Evolutionary conservation across 2,329 filamentous ascomycete species (phyloP).

Genomic region (Fusarium sublunatum): DNA sequence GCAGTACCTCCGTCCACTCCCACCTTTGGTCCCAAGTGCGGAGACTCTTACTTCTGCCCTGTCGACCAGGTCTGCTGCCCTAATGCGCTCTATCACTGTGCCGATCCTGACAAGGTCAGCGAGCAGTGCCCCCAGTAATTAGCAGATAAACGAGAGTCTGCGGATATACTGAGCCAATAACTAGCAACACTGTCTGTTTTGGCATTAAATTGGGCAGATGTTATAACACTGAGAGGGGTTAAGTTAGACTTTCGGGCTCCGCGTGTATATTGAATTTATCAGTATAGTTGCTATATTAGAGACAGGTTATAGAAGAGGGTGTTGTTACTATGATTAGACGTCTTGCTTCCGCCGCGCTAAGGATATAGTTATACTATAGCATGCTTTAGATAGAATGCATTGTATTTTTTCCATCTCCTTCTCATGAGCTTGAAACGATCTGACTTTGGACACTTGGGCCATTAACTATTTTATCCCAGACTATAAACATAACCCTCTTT

Average conservation of each 20-base stretch:
- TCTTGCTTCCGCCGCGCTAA: not conserved
- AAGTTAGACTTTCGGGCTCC: not conserved
- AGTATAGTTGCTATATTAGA: not conserved
- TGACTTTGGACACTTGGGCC: too few species aligned
- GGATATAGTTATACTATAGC: not conserved
- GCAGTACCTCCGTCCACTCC: too few species aligned
- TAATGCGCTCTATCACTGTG: constrained; percentile 18
- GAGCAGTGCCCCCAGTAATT: constrained; percentile 18
- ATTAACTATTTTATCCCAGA: too few species aligned
- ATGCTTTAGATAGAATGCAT: not conserved
- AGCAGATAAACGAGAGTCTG: not conserved
- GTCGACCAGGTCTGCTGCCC: constrained; percentile 19
- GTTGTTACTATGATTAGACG: not conserved
- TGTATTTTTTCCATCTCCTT: not conserved
- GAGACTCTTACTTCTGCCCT: constrained; percentile 23
- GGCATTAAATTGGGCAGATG: not conserved
- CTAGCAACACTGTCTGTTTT: not conserved
- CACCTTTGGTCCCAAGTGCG: constrained; percentile 22
- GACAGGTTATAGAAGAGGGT: constrained; percentile 8
- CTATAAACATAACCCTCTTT: too few species aligned
- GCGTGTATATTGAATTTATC: not conserved
- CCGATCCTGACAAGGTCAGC: constrained; percentile 16
- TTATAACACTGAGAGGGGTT: not conserved
- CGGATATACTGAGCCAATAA: not conserved
- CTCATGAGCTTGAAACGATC: not conserved